These are phyloP conservation scores for Thielaviopsis populi DNA, from an alignment of 2,329 filamentous ascomycete species.

Conservation along the genomic window DNA sequence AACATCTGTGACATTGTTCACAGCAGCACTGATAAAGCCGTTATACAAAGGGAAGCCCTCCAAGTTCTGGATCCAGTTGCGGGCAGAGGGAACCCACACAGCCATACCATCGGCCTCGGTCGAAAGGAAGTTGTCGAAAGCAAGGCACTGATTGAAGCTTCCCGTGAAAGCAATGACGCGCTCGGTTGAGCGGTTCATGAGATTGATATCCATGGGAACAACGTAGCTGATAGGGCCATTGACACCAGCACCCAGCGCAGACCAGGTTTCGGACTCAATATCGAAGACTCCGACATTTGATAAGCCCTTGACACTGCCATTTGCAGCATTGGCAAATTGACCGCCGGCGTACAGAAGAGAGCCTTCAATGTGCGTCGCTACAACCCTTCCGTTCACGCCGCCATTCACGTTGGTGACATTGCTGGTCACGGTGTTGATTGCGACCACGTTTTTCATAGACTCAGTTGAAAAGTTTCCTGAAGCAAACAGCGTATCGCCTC, in stretches of 20 bases:
- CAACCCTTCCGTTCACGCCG: conserved; percentile 69
- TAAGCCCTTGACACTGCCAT: conserved; percentile 47
- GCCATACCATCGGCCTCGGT: conserved; percentile 61
- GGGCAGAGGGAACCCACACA: conserved; percentile 74
- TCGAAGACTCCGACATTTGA: conserved; percentile 67
- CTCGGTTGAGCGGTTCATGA: conserved; percentile 53
- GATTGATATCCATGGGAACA: conserved; percentile 64
- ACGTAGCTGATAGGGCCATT: conserved; percentile 63
- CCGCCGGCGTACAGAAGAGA: conserved; percentile 67
- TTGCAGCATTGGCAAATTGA: conserved; percentile 60
- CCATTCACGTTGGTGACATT: conserved; percentile 47
- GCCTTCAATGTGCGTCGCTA: conserved; percentile 51
- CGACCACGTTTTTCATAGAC: conserved; percentile 59
- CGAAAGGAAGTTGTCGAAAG: conserved; percentile 47
- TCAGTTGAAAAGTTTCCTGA: conserved; percentile 70
- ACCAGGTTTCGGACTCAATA: conserved; percentile 53
- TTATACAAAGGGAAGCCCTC: conserved; percentile 48
- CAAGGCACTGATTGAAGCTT: conserved; percentile 56
- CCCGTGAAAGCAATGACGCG: conserved; percentile 68
- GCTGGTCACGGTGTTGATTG: conserved; percentile 48
- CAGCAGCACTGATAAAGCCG: conserved; percentile 55
- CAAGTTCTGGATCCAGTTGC: conserved; percentile 80
- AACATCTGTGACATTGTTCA: conserved; percentile 48
- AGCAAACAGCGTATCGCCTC: conserved; percentile 53
- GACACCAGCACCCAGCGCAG: conserved; percentile 67